Percentiles rank a stretch among this genome's conserved stretches.
phyloP scores from a whole-genome alignment of 345 rosid genomes.

The Microcos paniculata region DNA sequence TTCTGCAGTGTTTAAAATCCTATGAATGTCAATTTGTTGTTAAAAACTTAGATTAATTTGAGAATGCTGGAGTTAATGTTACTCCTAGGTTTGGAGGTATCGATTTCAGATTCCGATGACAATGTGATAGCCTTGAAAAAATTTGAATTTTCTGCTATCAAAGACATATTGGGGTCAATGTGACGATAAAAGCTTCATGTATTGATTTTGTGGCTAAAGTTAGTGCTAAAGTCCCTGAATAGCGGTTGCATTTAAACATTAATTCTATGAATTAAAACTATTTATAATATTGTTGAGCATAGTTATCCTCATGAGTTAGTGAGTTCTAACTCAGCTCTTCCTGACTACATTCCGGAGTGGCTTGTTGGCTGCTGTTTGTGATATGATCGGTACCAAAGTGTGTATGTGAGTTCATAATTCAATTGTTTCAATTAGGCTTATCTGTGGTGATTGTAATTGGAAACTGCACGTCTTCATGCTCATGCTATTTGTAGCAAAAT shows the following conservation, averaged over 20 bases:
- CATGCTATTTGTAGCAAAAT: not conserved
- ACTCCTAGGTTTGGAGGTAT: conserved; percentile 47
- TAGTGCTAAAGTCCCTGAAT: not conserved
- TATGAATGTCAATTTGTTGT: not conserved
- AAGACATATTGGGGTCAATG: not conserved
- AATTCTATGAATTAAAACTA: not conserved
- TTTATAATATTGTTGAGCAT: too few relatives aligned
- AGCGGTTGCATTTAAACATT: not conserved
- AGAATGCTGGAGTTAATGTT: not conserved
- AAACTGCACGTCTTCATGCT: not conserved
- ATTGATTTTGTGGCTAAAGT: not conserved
- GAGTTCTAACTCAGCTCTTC: not conserved
- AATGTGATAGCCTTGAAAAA: conserved; percentile 38
- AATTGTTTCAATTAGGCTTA: not conserved
- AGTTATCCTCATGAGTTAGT: too few relatives aligned
- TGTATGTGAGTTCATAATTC: not conserved
- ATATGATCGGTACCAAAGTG: not conserved
- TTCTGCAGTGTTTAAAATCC: too few relatives aligned
- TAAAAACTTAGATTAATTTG: not conserved
- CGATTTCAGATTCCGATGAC: conserved; percentile 45
- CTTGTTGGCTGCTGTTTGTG: not conserved
- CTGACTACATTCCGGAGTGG: not conserved
- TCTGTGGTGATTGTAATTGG: not conserved
- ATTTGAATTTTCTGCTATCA: not conserved
- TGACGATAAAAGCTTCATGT: not conserved